Evolutionary conservation across 1,284 basidiomycete species (phyloP).

Genomic region (Mycena citricolor): DNA sequence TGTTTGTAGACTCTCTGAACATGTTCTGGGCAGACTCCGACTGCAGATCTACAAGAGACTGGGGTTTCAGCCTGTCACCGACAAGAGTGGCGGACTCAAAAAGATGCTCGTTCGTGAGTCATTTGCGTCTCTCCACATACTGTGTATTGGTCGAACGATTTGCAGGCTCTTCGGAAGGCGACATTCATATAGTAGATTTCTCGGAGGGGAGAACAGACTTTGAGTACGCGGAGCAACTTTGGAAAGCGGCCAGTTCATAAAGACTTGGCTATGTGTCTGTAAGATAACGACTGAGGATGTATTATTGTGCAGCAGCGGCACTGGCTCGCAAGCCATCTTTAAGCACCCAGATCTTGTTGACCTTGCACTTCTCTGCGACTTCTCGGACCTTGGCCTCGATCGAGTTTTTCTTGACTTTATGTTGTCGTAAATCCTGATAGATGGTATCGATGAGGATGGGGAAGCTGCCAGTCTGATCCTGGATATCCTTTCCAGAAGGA

Average conservation of each 20-base stretch:
- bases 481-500: conserved; percentile 58
- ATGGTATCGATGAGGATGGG: conserved; percentile 70
- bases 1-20: too few species aligned
- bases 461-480: conserved; percentile 58
- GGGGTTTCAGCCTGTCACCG: conserved; percentile 65
- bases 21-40: conserved; percentile 47
- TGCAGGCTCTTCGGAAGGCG: conserved; percentile 59
- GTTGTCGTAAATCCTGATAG: conserved; percentile 60
- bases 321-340: conserved; percentile 38
- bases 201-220: conserved; percentile 31
- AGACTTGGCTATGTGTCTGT: not conserved
- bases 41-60: conserved; percentile 66
- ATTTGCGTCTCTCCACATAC: not conserved
- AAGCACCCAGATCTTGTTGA: conserved; percentile 69
- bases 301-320: not conserved
- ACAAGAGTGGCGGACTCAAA: conserved; percentile 46
- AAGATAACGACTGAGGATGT: not conserved
- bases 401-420: conserved; percentile 78
- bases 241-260: conserved; percentile 59
- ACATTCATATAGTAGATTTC: conserved; percentile 50
- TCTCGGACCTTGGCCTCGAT: conserved; percentile 79
- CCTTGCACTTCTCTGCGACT: conserved; percentile 68
- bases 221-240: conserved; percentile 47
- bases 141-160: not conserved
- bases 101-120: conserved; percentile 71